Evolutionary conservation across 768 basidiomycete genomes (phyloP).

Genomic region (Tremella yokohamensis): DNA sequence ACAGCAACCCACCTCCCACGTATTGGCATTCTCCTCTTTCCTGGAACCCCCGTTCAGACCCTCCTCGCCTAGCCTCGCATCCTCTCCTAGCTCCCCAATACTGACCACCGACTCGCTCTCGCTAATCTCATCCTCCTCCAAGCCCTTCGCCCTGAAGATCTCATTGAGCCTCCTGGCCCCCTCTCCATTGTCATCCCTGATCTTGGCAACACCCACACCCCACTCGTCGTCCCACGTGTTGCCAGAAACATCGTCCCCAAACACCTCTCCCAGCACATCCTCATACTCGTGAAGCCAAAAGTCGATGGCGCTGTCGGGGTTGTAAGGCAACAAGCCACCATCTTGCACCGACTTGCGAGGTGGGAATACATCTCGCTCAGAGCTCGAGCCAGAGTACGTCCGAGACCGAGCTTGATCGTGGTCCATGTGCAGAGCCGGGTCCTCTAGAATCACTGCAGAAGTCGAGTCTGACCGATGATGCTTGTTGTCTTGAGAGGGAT

Average conservation of each 20-base stretch:
- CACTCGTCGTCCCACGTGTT: conserved; percentile 19
- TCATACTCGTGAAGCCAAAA: conserved; percentile 92
- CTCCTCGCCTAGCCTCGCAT: conserved; percentile 58
- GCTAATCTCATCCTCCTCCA: conserved; percentile 71
- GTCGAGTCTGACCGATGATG: conserved; percentile 49
- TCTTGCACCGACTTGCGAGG: conserved; percentile 73
- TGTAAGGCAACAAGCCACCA: conserved; percentile 76
- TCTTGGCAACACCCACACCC: conserved; percentile 6
- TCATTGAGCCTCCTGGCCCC: conserved; percentile 80
- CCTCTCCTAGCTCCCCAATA: conserved; percentile 83
- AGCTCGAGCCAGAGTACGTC: conserved; percentile 1
- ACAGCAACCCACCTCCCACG: conserved; percentile 77
- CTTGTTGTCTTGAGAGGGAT: conserved; percentile 56
- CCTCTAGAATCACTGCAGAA: conserved; percentile 38
- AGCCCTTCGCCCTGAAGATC: conserved; percentile 64
- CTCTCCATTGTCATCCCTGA: conserved; percentile 1
- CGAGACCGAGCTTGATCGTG: background rate
- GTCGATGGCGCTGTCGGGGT: conserved; percentile 79
- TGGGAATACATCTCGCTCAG: conserved; percentile 91
- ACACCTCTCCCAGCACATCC: conserved; percentile 65
- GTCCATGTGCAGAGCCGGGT: conserved; percentile 26
- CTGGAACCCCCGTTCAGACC: conserved; percentile 18
- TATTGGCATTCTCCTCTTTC: conserved; percentile 64
- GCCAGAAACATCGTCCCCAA: conserved; percentile 49
- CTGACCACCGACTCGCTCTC: conserved; percentile 90